Evolutionary conservation across 805 yeast genomes (phyloP).

Genomic region (Wickerhamiella lipophila): DNA sequence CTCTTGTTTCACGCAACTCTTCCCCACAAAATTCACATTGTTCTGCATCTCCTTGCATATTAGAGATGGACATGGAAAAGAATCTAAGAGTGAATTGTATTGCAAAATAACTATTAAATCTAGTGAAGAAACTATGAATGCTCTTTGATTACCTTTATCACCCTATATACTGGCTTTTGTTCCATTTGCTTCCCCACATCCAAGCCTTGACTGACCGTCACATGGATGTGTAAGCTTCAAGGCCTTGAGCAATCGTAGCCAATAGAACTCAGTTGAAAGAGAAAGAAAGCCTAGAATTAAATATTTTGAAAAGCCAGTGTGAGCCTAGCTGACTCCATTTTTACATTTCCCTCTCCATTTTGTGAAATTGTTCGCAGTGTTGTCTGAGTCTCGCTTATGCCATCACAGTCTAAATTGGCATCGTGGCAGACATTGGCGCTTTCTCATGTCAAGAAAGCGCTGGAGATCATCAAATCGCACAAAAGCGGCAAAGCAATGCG

Average conservation of each 20-base stretch:
- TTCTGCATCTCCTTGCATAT: background rate
- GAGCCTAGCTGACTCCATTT: no score
- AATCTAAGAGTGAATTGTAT: no score
- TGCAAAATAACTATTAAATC: no score
- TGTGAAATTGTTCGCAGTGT: background rate
- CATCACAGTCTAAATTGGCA: slow-evolving; percentile 7
- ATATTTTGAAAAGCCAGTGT: no score
- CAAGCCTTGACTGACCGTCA: background rate
- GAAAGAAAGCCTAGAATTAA: no score
- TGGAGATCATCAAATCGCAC: background rate
- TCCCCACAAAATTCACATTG: background rate
- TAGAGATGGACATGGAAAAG: background rate
- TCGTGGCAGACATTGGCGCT: slow-evolving; percentile 3
- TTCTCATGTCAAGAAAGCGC: background rate
- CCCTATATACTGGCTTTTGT: background rate
- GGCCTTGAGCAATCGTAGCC: background rate
- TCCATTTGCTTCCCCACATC: background rate
- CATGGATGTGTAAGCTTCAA: background rate
- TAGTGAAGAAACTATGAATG: no score
- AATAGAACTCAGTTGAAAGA: background rate
- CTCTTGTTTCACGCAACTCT: no score
- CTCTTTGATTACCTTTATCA: no score
- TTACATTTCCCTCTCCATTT: no score
- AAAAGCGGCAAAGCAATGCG: background rate
- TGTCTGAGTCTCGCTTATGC: background rate